phyloP scores from a whole-genome alignment of 75 land plant genomes.

The Ceratopteris richardii region DNA sequence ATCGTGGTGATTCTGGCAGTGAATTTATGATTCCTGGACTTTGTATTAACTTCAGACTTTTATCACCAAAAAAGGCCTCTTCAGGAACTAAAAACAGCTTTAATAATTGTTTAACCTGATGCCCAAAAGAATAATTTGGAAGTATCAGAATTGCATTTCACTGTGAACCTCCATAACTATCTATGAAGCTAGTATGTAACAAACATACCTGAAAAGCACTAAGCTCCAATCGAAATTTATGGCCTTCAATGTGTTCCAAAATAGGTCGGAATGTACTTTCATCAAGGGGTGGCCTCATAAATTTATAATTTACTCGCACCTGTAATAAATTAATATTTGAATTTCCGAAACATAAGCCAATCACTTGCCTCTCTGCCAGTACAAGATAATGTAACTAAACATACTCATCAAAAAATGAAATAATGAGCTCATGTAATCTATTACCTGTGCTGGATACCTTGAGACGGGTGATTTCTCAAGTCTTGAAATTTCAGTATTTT shows the following conservation, averaged over 20 bases:
- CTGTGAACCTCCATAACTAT: no score
- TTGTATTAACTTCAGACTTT: no score
- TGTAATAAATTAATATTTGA: background rate
- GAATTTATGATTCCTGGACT: background rate
- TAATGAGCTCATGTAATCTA: background rate
- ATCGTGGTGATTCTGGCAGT: background rate
- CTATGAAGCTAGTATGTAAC: no score
- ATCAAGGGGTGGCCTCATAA: constrained; percentile 22
- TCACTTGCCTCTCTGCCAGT: no score
- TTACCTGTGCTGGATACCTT: constrained; percentile 33
- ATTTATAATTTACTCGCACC: constrained; percentile 20
- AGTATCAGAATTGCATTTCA: no score
- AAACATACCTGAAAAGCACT: constrained; percentile 21
- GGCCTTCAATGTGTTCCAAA: constrained; percentile 28
- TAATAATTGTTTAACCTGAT: background rate
- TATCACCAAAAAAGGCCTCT: background rate
- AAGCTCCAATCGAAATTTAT: constrained; percentile 31
- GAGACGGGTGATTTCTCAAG: constrained; percentile 13
- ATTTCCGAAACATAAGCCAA: background rate
- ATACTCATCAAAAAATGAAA: no score
- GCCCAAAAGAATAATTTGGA: no score
- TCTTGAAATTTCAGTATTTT: constrained; percentile 11
- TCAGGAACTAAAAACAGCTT: background rate
- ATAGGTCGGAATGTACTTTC: constrained; percentile 30
- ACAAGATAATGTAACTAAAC: no score